Evolutionary conservation across 768 basidiomycete species (phyloP).

Genomic region (Tricholoma matsutake): DNA sequence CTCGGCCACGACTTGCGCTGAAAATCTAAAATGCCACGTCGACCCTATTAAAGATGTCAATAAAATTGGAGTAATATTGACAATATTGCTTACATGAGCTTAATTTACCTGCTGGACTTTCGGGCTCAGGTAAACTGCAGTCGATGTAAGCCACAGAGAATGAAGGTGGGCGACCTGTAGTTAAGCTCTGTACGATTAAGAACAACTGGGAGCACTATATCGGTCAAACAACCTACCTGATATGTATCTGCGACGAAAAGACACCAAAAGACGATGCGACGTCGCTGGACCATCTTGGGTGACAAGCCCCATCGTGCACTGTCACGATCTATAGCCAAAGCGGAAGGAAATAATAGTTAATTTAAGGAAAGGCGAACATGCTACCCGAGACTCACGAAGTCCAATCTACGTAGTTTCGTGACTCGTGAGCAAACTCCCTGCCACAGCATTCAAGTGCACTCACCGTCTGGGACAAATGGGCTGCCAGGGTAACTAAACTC

Average conservation of each 20-base stretch:
- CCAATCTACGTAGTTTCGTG: conserved; percentile 56
- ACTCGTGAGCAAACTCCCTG: too few species aligned
- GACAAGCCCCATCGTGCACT: conserved; percentile 61
- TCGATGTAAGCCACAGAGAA: conserved; percentile 67
- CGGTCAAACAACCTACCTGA: conserved; percentile 39
- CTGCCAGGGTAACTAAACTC: conserved; percentile 59
- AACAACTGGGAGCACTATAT: background rate
- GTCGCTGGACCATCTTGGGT: conserved; percentile 57
- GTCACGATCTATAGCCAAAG: conserved; percentile 50
- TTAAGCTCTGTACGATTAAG: conserved; percentile 47
- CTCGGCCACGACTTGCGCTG: conserved; percentile 61
- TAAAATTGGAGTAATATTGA: background rate
- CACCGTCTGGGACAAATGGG: conserved; percentile 65
- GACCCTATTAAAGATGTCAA: conserved; percentile 38
- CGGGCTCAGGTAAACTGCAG: conserved; percentile 53
- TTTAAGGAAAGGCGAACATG: background rate
- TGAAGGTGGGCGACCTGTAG: conserved; percentile 68
- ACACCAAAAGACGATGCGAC: conserved; percentile 75
- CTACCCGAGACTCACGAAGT: conserved; percentile 48
- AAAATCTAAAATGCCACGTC: conserved; percentile 62
- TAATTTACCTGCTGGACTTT: conserved; percentile 25
- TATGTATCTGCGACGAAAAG: conserved; percentile 72
- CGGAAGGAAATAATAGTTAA: background rate
- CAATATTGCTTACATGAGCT: conserved; percentile 29
- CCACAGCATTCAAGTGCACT: conserved; percentile 21